Percentiles rank a stretch among this genome's conserved stretches.
Evolutionary conservation across 192 early-diverging fungal genomes (phyloP).

Genomic region (Funneliformis mosseae): DNA sequence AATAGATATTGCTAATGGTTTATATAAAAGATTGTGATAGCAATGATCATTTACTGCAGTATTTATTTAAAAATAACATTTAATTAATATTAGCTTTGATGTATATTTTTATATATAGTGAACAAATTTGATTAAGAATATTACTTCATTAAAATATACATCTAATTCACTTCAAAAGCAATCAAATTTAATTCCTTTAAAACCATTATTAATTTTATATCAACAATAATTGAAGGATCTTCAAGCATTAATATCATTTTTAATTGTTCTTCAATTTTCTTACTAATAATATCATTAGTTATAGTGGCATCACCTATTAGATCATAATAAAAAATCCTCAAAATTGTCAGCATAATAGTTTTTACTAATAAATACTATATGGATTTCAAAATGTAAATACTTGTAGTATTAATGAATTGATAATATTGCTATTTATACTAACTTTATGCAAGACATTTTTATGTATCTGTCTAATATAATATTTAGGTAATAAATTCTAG

Average conservation of each 20-base stretch:
- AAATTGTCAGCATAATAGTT: not conserved
- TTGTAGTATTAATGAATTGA: not conserved
- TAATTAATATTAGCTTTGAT: not conserved
- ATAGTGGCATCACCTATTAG: not conserved
- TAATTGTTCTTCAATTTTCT: not conserved
- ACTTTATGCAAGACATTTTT: not conserved
- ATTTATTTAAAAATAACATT: not conserved
- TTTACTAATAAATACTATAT: not conserved
- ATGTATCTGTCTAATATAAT: not conserved
- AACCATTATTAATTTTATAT: not conserved
- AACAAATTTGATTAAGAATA: not conserved
- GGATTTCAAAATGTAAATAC: not conserved
- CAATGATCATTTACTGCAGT: not conserved
- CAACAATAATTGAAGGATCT: not conserved
- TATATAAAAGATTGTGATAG: not conserved
- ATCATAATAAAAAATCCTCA: not conserved
- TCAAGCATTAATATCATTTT: not conserved
- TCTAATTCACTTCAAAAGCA: not conserved
- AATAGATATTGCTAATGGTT: not conserved
- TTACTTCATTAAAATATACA: conserved; percentile 1
- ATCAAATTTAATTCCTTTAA: conserved; percentile 4
- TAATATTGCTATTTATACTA: not conserved
- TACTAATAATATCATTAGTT: not conserved
- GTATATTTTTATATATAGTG: not conserved
- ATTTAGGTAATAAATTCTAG: not conserved